phyloP scores from a whole-genome alignment of 2,329 filamentous ascomycete species.

The Trichoderma sp. region DNA sequence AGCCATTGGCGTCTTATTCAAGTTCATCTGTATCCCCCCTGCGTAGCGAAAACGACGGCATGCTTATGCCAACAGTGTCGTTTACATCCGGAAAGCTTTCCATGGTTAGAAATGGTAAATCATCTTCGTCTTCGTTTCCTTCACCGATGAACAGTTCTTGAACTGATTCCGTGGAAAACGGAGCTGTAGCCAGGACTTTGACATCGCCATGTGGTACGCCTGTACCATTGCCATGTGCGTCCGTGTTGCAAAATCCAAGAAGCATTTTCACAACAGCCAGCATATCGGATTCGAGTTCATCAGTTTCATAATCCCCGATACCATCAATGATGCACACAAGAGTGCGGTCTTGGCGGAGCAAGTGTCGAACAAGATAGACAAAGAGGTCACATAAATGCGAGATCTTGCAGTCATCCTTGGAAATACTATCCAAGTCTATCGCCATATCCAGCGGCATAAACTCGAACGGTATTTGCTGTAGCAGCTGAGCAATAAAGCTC shows the following conservation, averaged over 20 bases:
- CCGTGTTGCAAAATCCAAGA: not conserved
- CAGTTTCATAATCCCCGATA: not conserved
- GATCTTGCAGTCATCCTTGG: not conserved
- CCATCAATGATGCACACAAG: slow-evolving; percentile 1
- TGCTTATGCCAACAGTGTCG: not conserved
- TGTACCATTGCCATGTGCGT: no score
- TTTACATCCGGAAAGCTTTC: not conserved
- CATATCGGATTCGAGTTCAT: not conserved
- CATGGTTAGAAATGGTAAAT: not conserved
- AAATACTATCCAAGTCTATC: not conserved
- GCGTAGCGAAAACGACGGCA: not conserved
- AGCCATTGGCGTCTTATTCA: not conserved
- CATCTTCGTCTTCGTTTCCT: not conserved
- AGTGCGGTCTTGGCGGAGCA: not conserved
- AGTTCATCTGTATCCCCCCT: not conserved
- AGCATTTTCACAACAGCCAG: not conserved
- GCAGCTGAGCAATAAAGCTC: slow-evolving; percentile 8
- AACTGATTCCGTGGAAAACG: not conserved
- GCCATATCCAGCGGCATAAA: not conserved
- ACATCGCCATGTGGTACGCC: not conserved
- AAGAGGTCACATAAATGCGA: not conserved
- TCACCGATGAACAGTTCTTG: not conserved
- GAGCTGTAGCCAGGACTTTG: not conserved
- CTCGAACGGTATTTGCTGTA: not conserved
- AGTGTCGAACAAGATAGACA: not conserved